Evolutionary conservation across 83 land plant genomes (phyloP), one percentile per base, ranked within the genome.

Genomic region (Thuja plicata): DNA sequence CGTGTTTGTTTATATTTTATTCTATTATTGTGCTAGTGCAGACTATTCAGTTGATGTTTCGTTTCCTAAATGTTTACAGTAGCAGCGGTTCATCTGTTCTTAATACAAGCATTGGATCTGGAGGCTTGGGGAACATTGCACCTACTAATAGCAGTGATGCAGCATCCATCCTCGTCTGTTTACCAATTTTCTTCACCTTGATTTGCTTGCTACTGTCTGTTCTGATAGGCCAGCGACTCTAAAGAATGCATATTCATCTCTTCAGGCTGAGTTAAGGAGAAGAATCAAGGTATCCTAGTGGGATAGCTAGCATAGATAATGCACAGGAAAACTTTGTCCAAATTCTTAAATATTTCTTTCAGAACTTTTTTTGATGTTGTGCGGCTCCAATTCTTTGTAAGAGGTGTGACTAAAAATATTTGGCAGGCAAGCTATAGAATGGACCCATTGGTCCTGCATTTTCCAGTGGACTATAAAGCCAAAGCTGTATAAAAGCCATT

Each of bases 61-160:
- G 12, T 83, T 83, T 83, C 30, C 35, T 30, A 83, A 83, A 19
- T 55, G 6, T 34, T 37, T 57, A 71, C 87, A 86, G 87, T 21
- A 38, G n/a, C 38, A 38, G 45, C 37, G 46, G 73, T 17, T 86
- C 87, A 57, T 55, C 87, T n/a, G 40, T 86, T 60, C 87, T 86
- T 34, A 86, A 86, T 38, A 86, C 87, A 86, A 86, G 87, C 71
- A 86, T 55, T 30, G 66, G 66, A 30, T 10, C 7, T n/a, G 87
- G 87, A 52, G 87, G 87, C 38, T 57, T 86, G 45, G 87, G 87
- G 52, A 32, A 50, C 48, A 85, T 86, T 35, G 21, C 87, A 86
- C 87, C 87, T 37, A 19, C 40, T 21, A 52, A 50, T 24, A 35
- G 45, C 73, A 86, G 45, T 35, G 85, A 83, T 83, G 52, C 85